A percentile compares a stretch with the other conserved stretches of the same genome.
Conservation (phyloP, 805 yeast species). For the Blastobotrys muscicola region DNA sequence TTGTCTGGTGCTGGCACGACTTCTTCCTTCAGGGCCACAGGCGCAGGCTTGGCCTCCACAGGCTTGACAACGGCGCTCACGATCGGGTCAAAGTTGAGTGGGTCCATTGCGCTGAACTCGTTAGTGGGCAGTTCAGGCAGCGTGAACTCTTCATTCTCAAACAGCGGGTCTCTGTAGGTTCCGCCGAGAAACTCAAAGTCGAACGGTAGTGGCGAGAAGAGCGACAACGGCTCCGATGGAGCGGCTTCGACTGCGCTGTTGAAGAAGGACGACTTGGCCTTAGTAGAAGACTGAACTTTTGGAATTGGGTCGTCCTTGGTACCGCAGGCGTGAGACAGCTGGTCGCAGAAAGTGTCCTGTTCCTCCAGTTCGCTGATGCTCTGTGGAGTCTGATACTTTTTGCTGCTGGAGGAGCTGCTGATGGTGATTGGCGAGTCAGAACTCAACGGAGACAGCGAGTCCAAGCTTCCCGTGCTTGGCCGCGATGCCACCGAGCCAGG, state of each 20-base stretch:
- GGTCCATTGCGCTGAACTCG: conserved; percentile 29
- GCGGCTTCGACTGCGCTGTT: not conserved
- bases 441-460: conserved; percentile 1
- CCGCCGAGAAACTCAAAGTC: conserved; percentile 20
- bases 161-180: conserved; percentile 21
- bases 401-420: not conserved
- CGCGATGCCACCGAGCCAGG: conserved; percentile 1
- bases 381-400: conserved; percentile 1
- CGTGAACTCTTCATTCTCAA: conserved; percentile 26
- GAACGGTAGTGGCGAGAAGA: conserved; percentile 23
- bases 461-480: conserved; percentile 1
- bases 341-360: conserved; percentile 64
- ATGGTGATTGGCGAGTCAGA: not conserved
- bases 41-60: conserved; percentile 4
- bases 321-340: conserved; percentile 77
- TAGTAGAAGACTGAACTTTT: conserved; percentile 16
- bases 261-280: not conserved
- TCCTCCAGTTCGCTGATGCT: conserved; percentile 42
- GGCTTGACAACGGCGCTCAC: conserved; percentile 13
- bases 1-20: conserved; percentile 24
- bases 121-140: conserved; percentile 26
- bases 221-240: not conserved
- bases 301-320: conserved; percentile 63
- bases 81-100: conserved; percentile 22
- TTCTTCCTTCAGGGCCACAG: conserved; percentile 12